Evolutionary conservation across 1,284 basidiomycete genomes (phyloP), one percentile per base, ranked within the genome.

Genomic region (Xerocomus tenax): DNA sequence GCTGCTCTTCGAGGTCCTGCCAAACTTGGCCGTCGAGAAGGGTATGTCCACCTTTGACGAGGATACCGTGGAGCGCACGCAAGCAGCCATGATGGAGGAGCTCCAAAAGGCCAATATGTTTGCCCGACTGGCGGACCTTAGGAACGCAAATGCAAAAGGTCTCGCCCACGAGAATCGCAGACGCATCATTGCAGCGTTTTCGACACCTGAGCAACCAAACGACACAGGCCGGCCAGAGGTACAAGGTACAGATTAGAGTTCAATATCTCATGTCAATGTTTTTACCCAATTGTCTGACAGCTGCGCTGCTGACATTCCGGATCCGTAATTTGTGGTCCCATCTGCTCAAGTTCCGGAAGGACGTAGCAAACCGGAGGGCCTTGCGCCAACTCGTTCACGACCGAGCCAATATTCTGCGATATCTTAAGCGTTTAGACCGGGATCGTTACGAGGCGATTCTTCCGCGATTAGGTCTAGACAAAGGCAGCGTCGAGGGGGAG

Each of bases 181-280:
- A 60, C 75, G 91, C 55, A 87, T 95, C 58, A 75, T 96, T 40
- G 69, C 72, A 10, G 82, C 79, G 48, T 97, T 98, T 73, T 93
- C 88, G 21, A 72, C 74, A 6, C 73, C 77, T 0, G 73, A 75
- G 54, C 81, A 82, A 49, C 78, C 79, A n/a, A 76, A 76, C 48
- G 87, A 95, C 65, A 78, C 91, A 1, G 94, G 91, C 32, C 76
- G 83, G 47, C 77, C 87, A 1, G 87, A 92, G 61, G 92, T 95
- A 0, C 92, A 96, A 76, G 88, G 91, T 90, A 62, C 52, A 80
- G 69, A 28, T 38, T 34, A 38, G 42, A 56, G 9, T 40, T 42
- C 38, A 47, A 26, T 42, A 28, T 38, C 16, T 29, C 5, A 50
- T 38, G 50, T 45, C 15, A 50, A 10, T 5, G 23, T 35, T 13